Evolutionary conservation across 331 rosid species (phyloP).

Genomic region (Ulmus americana): DNA sequence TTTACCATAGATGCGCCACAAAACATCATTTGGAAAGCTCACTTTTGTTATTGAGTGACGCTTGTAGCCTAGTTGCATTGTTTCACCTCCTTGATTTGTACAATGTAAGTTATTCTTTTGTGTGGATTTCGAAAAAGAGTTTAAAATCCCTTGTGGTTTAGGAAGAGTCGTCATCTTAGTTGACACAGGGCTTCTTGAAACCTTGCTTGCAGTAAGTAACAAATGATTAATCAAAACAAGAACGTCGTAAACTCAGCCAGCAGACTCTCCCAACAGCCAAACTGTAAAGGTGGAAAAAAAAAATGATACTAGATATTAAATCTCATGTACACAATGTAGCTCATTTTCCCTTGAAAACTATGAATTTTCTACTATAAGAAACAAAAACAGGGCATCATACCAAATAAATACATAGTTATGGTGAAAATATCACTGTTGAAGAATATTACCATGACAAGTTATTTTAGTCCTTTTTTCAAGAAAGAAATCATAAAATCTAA

Average conservation of each 20-base stretch:
- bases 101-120: conserved; percentile 37
- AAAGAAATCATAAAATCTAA: not conserved
- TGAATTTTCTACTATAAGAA: not conserved
- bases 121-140: conserved; percentile 35
- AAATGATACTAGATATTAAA: conserved; percentile 18
- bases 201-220: conserved; percentile 66
- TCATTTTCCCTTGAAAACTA: not conserved
- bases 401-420: not conserved
- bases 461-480: not conserved
- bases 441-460: not conserved
- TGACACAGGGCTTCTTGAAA: conserved; percentile 48
- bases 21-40: conserved; percentile 30
- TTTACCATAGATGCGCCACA: conserved; percentile 33
- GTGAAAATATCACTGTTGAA: not conserved
- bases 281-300: conserved; percentile 29
- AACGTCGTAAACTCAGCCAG: conserved; percentile 27
- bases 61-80: conserved; percentile 34
- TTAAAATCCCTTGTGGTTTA: conserved; percentile 37
- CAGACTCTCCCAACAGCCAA: conserved; percentile 30
- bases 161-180: conserved; percentile 40
- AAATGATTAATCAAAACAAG: conserved; percentile 36
- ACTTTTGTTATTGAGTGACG: conserved; percentile 27
- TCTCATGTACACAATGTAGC: not conserved
- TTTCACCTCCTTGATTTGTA: conserved; percentile 37
- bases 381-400: not conserved